Evolutionary conservation across 2,329 filamentous ascomycete genomes (phyloP).

Genomic region (Hymenoscyphus salicellus): DNA sequence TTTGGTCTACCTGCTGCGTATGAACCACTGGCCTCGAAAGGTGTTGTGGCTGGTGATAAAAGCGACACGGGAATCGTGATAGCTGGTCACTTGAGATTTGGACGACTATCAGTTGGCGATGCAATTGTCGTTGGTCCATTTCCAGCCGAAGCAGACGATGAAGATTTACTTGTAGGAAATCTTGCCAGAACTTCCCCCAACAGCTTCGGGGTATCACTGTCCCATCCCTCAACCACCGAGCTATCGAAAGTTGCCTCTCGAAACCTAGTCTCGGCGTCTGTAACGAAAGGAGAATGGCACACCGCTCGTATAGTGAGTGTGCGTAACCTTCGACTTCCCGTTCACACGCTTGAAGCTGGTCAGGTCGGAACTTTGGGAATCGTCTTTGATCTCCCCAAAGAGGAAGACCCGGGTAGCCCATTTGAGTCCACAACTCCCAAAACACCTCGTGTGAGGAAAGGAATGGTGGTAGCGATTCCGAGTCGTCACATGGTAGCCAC

Average conservation of each 20-base stretch:
- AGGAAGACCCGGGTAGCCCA: slow-evolving; percentile 35
- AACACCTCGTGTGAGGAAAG: slow-evolving; percentile 60
- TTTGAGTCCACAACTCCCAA: slow-evolving; percentile 35
- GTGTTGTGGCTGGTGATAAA: slow-evolving; percentile 19
- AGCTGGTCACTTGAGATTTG: slow-evolving; percentile 80
- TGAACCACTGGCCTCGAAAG: slow-evolving; percentile 44
- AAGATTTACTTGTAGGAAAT: slow-evolving; percentile 32
- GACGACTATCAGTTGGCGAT: slow-evolving; percentile 73
- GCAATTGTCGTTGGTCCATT: slow-evolving; percentile 78
- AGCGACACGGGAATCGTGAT: slow-evolving; percentile 65
- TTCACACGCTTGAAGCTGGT: slow-evolving; percentile 69
- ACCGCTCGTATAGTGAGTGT: slow-evolving; percentile 79
- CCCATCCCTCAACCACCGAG: slow-evolving; percentile 53
- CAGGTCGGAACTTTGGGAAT: slow-evolving; percentile 90
- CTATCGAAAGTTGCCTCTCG: slow-evolving; percentile 51
- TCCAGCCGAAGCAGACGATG: slow-evolving; percentile 51
- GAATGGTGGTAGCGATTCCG: slow-evolving; percentile 74
- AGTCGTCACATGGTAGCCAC: slow-evolving; percentile 57
- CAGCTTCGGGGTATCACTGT: slow-evolving; percentile 48
- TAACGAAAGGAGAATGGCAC: slow-evolving; percentile 70
- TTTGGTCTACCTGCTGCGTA: slow-evolving; percentile 71
- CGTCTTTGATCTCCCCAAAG: slow-evolving; percentile 49
- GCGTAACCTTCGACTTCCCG: slow-evolving; percentile 80
- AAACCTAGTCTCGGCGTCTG: slow-evolving; percentile 51
- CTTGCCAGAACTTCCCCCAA: slow-evolving; percentile 42